Evolutionary conservation across 1,139 yeast genomes (phyloP).

Genomic region (Arxiozyma bovina): DNA sequence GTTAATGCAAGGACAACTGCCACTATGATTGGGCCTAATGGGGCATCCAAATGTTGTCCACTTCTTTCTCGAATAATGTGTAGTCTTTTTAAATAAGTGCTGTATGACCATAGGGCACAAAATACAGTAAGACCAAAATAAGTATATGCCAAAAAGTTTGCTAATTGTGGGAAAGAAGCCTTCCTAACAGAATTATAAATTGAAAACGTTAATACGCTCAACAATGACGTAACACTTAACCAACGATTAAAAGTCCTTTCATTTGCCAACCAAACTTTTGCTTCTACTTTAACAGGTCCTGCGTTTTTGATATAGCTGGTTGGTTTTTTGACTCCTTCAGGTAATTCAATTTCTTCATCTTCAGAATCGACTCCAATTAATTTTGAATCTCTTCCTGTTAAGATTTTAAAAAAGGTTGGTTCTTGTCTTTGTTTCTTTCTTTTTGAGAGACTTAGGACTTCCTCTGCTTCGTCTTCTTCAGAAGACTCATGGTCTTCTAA

Average conservation of each 20-base stretch:
- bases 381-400: constrained; percentile 32
- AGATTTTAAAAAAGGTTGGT: constrained; percentile 24
- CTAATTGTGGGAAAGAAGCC: constrained; percentile 49
- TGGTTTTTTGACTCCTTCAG: constrained; percentile 85
- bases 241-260: constrained; percentile 95
- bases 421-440: constrained; percentile 12
- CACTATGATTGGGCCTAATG: constrained; percentile 77
- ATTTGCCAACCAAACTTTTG: constrained; percentile 96
- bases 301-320: constrained; percentile 70
- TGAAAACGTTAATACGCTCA: constrained; percentile 81
- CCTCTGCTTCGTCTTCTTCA: constrained; percentile 30
- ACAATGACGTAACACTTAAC: constrained; percentile 83
- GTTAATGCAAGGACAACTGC: constrained; percentile 63
- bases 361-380: constrained; percentile 66
- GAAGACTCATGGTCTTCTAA: constrained; percentile 40
- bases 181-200: constrained; percentile 67
- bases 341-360: constrained; percentile 77
- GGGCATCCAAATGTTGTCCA: constrained; percentile 80
- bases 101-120: constrained; percentile 85
- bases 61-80: constrained; percentile 69
- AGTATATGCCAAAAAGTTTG: constrained; percentile 61
- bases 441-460: constrained; percentile 6
- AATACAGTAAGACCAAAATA: constrained; percentile 76
- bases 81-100: constrained; percentile 62
- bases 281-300: constrained; percentile 89